phyloP scores from a whole-genome alignment of 306 rosid genomes.

The Fragaria nilgerrensis region DNA sequence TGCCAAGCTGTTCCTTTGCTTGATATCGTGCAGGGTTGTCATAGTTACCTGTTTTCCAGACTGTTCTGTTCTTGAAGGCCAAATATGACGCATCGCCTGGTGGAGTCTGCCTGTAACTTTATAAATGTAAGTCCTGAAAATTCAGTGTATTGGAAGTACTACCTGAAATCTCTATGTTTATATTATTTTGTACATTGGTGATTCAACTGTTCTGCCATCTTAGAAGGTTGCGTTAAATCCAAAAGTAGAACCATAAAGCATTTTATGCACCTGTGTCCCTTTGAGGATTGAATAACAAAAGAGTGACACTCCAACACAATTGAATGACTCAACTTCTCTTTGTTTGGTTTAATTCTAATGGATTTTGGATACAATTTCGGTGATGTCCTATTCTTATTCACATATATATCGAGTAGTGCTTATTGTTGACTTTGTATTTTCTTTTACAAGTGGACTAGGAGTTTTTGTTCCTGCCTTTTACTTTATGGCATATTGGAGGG shows the following conservation, averaged over 20 bases:
- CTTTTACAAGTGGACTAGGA: too few relatives aligned
- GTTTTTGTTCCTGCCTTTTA: too few relatives aligned
- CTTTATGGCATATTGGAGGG: too few relatives aligned
- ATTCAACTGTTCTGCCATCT: not conserved
- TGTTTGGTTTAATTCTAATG: not conserved
- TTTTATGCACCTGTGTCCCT: not conserved
- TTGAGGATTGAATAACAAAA: not conserved
- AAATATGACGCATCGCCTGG: not conserved
- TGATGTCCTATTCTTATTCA: not conserved
- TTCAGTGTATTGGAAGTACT: not conserved
- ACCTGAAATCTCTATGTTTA: not conserved
- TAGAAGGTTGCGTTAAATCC: not conserved
- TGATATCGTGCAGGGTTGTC: conserved; percentile 86
- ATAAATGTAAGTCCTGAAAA: not conserved
- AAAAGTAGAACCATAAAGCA: not conserved
- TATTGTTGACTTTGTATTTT: too few relatives aligned
- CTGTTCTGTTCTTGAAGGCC: conserved; percentile 58
- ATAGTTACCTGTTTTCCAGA: conserved; percentile 71
- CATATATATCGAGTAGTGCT: too few relatives aligned
- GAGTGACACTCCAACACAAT: not conserved
- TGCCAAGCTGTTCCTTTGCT: conserved; percentile 72
- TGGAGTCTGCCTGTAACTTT: not conserved
- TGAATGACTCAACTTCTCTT: not conserved
- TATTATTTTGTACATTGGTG: not conserved
- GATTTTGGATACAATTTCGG: not conserved